A percentile compares a stretch with the other conserved stretches of the same genome.
Conservation (phyloP, 768 basidiomycete species). For the Solioccasus polychromus region DNA sequence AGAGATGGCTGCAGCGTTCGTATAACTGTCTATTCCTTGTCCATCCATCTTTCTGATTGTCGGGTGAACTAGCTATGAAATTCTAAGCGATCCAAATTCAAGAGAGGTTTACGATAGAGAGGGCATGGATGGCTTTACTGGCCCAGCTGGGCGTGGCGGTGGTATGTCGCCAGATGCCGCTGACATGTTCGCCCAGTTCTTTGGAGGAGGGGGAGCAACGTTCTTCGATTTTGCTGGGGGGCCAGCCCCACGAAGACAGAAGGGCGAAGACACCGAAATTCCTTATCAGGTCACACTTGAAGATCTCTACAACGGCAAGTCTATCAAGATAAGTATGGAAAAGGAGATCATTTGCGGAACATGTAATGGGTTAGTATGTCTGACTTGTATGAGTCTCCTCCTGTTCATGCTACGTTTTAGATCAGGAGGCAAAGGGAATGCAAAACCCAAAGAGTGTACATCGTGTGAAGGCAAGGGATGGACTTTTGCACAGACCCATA, state of each 20-base stretch:
- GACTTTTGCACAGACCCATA: conserved; percentile 56
- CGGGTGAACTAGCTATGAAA: conserved; percentile 63
- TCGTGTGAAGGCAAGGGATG: conserved; percentile 83
- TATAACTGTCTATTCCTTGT: conserved; percentile 16
- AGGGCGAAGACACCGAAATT: conserved; percentile 72
- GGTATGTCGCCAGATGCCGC: conserved; percentile 50
- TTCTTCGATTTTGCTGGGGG: conserved; percentile 67
- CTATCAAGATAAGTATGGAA: conserved; percentile 85
- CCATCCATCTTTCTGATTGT: conserved; percentile 6
- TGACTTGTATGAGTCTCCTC: not conserved
- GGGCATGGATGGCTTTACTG: conserved; percentile 67
- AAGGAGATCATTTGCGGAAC: conserved; percentile 72
- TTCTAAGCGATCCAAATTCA: conserved; percentile 65
- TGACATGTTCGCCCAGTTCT: conserved; percentile 77
- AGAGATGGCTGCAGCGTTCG: conserved; percentile 84
- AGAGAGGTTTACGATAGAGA: conserved; percentile 70
- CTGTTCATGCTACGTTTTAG: conserved; percentile 37
- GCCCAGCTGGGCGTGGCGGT: conserved; percentile 41
- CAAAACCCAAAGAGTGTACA: conserved; percentile 83
- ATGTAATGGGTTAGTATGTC: conserved; percentile 69
- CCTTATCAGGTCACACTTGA: conserved; percentile 86
- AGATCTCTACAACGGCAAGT: conserved; percentile 90
- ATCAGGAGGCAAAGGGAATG: conserved; percentile 75
- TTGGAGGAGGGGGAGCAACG: conserved; percentile 52
- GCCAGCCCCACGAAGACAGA: conserved; percentile 43